Conservation (phyloP, 2,329 filamentous ascomycete genomes). For the Pseudopithomyces chartarum region DNA sequence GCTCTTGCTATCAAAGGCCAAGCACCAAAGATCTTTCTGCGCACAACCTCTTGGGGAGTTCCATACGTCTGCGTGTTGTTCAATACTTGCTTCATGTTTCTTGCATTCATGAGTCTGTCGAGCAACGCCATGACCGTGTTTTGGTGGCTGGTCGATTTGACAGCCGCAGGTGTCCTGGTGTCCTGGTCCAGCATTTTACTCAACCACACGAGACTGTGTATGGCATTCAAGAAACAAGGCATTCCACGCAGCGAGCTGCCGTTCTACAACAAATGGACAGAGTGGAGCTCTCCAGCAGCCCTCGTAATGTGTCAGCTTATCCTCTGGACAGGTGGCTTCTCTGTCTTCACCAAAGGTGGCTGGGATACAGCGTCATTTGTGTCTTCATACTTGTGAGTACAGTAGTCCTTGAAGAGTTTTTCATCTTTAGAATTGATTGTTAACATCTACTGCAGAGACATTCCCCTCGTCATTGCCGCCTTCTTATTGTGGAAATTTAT, state of each 20-base stretch:
- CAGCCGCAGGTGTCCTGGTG: conserved; percentile 59
- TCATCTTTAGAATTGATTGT: conserved; percentile 19
- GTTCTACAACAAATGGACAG: conserved; percentile 42
- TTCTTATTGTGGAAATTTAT: conserved; percentile 69
- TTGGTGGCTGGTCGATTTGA: conserved; percentile 71
- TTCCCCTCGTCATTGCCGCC: conserved; percentile 44
- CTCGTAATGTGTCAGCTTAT: conserved; percentile 59
- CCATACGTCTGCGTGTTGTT: conserved; percentile 43
- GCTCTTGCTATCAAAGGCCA: conserved; percentile 53
- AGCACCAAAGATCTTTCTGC: conserved; percentile 56
- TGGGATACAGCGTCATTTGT: conserved; percentile 45
- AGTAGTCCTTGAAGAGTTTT: background rate
- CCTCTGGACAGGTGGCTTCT: conserved; percentile 64
- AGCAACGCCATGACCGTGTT: conserved; percentile 57
- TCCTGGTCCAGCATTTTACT: conserved; percentile 60
- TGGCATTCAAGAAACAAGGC: conserved; percentile 50
- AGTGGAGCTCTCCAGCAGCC: conserved; percentile 39
- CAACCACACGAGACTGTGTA: conserved; percentile 62
- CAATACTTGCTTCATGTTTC: conserved; percentile 46
- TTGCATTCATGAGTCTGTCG: conserved; percentile 55
- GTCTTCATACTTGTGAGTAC: conserved; percentile 36
- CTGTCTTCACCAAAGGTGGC: conserved; percentile 58
- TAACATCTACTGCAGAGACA: conserved; percentile 48
- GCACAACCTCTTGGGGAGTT: conserved; percentile 49
- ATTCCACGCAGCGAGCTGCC: conserved; percentile 54